Evolutionary conservation across 2,329 filamentous ascomycete species (phyloP), one percentile per base, ranked within the genome.

Genomic region (Aspergillus sp.): DNA sequence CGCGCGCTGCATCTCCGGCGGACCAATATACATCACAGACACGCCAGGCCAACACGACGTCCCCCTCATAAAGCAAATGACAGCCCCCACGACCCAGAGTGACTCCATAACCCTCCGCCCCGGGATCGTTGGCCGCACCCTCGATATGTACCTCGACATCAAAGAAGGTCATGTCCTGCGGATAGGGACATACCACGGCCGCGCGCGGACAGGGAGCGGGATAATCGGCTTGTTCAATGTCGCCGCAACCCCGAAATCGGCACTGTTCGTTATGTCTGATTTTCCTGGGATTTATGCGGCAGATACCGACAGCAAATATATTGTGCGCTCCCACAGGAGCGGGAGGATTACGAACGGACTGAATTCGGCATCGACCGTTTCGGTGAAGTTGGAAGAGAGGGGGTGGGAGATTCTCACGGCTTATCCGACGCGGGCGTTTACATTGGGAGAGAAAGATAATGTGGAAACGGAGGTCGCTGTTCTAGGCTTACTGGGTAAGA

Each of bases 11-110:
- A 81, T 99, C 9, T 93, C 89, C 48, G 95, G 95, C 8, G 95
- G 95, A 0, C 95, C 93, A 0, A 89, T 99, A 41, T 97, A 96
- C 67, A 93, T 99, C 71, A 98, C 93, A 0, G 95, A 99, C 73
- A 84, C 87, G 0, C 93, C 93, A 0, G 93, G 91, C 0, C 77
- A 90, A 59, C 91, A 98, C 72, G 83, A 96, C 67, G 68, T 92
- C 31, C 75, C 82, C 6, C 75, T 99, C 15, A 89, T 99, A 59
- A 76, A 81, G 27, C 88, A 96, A 71, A 93, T 98, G 82, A 92
- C 90, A 0, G 93, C 89, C 0, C 78, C 82, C 11, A 95, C 90
- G 0, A 80, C 86, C 0, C 79, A 84, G 23, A 90, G 87, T 0
- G 87, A 86, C 62, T 95, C 91, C 0, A 84, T 96, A 0, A 90